Evolutionary conservation across 2,329 filamentous ascomycete genomes (phyloP), one percentile per base, ranked within the genome.

Genomic region (Septoria linicola): DNA sequence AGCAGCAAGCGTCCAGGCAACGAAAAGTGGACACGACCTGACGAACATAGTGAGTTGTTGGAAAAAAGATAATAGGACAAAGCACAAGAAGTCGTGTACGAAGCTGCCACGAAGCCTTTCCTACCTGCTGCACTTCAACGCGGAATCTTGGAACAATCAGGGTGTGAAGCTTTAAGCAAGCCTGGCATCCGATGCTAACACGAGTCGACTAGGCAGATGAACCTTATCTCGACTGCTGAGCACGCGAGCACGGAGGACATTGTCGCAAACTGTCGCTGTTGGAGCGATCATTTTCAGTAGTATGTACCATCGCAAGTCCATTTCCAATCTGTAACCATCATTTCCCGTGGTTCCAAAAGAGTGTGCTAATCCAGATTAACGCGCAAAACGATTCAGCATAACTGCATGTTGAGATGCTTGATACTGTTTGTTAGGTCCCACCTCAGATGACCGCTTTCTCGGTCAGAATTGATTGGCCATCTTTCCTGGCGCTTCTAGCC

Each of bases 401-500:
- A 39, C 17, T n/a, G 3, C 36, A 23, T 8, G 36, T 39, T 39
- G 36, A 39, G 20, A 11, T 39, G 36, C 36, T 21, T 39, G 16
- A 2, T 39, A 17, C 17, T 17, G n/a, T n/a, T n/a, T n/a, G n/a
- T n/a, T n/a, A n/a, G n/a, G n/a, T 21, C 36, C 8, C 16, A 11
- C n/a, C 16, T 23, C 11, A 11, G 30, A 16, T 16, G 16, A n/a
- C 19, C 5, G 23, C 36, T 25, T 32, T 48, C 17, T 48, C 35
- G n/a, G 14, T 41, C 10, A 35, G 36, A 8, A 16, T 17, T 17
- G 37, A 37, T 25, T 56, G 36, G 21, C 52, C 53, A 14, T 42
- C 21, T 3, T 41, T 44, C 14, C 16, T 36, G 25, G 36, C 35
- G 44, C 47, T 45, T 11, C 48, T 49, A 8, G 53, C 48, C 44